Base-by-base conservation (phyloP, 1,284 basidiomycete species). In the Microbotryum scabiosae region DNA sequence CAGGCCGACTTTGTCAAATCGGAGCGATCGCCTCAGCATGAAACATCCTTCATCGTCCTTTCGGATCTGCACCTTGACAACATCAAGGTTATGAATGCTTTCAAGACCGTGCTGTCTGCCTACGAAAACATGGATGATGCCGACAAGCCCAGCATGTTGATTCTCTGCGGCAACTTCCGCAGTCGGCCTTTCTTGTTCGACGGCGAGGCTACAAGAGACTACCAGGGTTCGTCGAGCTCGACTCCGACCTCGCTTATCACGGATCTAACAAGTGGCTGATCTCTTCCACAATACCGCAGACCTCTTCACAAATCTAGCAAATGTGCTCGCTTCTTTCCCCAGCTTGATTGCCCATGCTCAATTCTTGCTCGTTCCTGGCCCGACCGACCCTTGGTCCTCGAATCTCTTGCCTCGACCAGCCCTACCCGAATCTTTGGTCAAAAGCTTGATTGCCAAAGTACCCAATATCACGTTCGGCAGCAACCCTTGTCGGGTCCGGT, bases 11-110 rank as follows among this genome's bases (percentile, higher is more conserved):
- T 69, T n/a, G 52, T 63, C 46, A 52, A 47, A 32, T 61, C 75
- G 43, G 74, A 77, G 56, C 66, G 55, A 25, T 57, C 61, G 2
- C 60, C 72, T 26, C 55, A 61, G 16, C 73, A 75, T 59, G 69
- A 70, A 18, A 74, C 75, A n/a, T 84, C 90, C 54, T 92, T 98
- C 77, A 90, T 97, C 73, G 85, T 97, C 66, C 80, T 98, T 30
- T 97, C 93, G 0, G 96, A 99, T 74, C 84, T 94, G 5, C 90
- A 89, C 84, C 78, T 96, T n/a, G 93, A 99, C 75, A 84, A 91
- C 66, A 85, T 88, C 0, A 82, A 86, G 60, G 91, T 90, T 1
- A 75, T 97, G 14, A 75, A 79, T 8, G 90, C 88, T 2, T 80
- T 99, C 14, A 81, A 83, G 60, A 85, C 85, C 67, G 83, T 98